phyloP scores from a whole-genome alignment of 306 rosid genomes.

The Betula pendula region DNA sequence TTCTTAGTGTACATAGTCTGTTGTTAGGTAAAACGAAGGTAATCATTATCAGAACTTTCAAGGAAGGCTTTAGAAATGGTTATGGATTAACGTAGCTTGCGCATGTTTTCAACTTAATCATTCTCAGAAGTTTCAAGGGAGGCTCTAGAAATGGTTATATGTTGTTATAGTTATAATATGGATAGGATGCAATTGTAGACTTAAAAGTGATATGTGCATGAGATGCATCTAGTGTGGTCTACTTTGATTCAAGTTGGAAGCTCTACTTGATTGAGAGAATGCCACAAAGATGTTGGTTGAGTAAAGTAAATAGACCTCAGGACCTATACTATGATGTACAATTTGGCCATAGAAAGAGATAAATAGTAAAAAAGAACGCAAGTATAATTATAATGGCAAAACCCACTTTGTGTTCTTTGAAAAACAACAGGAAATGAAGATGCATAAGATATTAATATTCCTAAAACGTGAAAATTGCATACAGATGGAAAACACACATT shows the following conservation, averaged over 20 bases:
- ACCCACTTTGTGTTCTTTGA: background rate
- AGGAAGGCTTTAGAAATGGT: no score
- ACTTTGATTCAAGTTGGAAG: background rate
- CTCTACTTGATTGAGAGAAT: slow-evolving; percentile 1
- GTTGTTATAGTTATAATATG: no score
- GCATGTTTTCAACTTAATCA: no score
- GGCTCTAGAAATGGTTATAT: no score
- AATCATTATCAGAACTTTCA: no score
- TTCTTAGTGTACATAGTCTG: background rate
- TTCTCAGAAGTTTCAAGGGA: no score
- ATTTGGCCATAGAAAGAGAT: background rate
- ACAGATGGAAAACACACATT: background rate
- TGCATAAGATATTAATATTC: background rate
- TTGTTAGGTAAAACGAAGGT: no score
- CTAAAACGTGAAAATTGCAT: background rate
- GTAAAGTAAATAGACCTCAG: background rate
- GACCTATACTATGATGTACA: background rate
- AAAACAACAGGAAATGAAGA: background rate
- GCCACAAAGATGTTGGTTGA: background rate
- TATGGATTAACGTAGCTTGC: no score
- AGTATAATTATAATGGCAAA: background rate
- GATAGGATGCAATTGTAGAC: background rate
- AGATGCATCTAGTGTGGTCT: background rate
- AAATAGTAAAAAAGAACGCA: background rate
- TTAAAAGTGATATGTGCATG: background rate